These are phyloP conservation scores for Auricularia sp. DNA, from an alignment of 768 basidiomycete genomes.

Conservation along the genomic window DNA sequence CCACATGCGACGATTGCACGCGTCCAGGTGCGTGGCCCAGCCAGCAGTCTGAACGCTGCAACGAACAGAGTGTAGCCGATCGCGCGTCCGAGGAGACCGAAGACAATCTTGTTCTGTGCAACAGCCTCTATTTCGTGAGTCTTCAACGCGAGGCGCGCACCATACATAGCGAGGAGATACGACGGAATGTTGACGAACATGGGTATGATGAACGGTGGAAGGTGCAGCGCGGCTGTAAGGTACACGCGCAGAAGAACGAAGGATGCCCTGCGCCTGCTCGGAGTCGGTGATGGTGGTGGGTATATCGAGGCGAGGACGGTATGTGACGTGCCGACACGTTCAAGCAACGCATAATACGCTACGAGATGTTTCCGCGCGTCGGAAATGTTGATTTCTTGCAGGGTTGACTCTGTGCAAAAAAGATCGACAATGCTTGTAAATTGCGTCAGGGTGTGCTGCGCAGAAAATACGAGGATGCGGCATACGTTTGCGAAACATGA, in stretches of 20 bases:
- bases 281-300: slow-evolving; percentile 57
- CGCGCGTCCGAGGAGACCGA: slow-evolving; percentile 57
- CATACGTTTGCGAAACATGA: slow-evolving; percentile 73
- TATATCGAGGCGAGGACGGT: slow-evolving; percentile 63
- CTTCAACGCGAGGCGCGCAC: slow-evolving; percentile 47
- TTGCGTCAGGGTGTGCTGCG: no score
- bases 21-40: slow-evolving; percentile 63
- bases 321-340: slow-evolving; percentile 70
- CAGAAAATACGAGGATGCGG: no score
- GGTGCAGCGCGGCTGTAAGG: slow-evolving; percentile 63
- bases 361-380: slow-evolving; percentile 60
- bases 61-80: slow-evolving; percentile 65
- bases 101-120: slow-evolving; percentile 93
- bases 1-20: slow-evolving; percentile 73
- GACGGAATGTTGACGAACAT: slow-evolving; percentile 75
- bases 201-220: slow-evolving; percentile 86
- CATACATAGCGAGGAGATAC: slow-evolving; percentile 70
- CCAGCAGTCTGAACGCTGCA: slow-evolving; percentile 54
- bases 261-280: slow-evolving; percentile 69
- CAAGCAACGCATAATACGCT: slow-evolving; percentile 79
- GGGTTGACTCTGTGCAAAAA: slow-evolving; percentile 30
- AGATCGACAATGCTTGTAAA: slow-evolving; percentile 54
- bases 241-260: slow-evolving; percentile 67
- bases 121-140: slow-evolving; percentile 88
- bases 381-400: slow-evolving; percentile 35